Base-by-base conservation (phyloP, 176 grass and related monocot species). In the Saccharum officinarum region DNA sequence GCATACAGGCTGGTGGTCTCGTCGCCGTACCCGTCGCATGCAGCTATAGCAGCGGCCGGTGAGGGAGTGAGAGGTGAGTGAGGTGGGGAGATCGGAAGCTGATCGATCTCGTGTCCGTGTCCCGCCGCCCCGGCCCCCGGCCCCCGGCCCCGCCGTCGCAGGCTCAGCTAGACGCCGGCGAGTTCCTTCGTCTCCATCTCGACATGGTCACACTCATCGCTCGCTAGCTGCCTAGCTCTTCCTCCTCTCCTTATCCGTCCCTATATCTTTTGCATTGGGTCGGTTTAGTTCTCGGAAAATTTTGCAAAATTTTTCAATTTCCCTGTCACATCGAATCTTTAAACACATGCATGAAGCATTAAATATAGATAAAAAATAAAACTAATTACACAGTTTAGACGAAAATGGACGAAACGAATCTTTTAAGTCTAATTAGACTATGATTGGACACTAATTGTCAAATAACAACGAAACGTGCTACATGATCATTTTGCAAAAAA, bases 101-200 rank as follows among this genome's bases (percentile, higher is more conserved):
- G 22, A 59, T 3, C 2, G 8, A n/a, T 4, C n/a, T 41, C 10
- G 7, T 20, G 9, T 41, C 22, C 46, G 54, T 87, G 85, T 82
- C 89, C 88, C 7, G 86, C 80, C 73, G 94, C 92, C 91, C 95
- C 95, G 91, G 76, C 87, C 3, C 94, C 31, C 31, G 31, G n/a
- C n/a, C n/a, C 28, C 79, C 89, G 95, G 52, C 18, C 54, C 54
- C 54, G 54, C 28, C 64, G 26, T 15, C 26, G 26, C 62, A 31
- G 62, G 0, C 11, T 28, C 31, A 69, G 67, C 67, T 69, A 69
- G 33, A 20, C 37, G 39, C 70, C 70, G 70, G 70, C 70, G 70
- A 73, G 41, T 25, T 26, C 70, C 41, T 9, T 17, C n/a, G 70
- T 72, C 70, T 15, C 14, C 70, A 28, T 73, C 41, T 10, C 1